Evolutionary conservation across 2,329 filamentous ascomycete genomes (phyloP), one percentile per base, ranked within the genome.

Genomic region (Pseudocercospora fuligena): DNA sequence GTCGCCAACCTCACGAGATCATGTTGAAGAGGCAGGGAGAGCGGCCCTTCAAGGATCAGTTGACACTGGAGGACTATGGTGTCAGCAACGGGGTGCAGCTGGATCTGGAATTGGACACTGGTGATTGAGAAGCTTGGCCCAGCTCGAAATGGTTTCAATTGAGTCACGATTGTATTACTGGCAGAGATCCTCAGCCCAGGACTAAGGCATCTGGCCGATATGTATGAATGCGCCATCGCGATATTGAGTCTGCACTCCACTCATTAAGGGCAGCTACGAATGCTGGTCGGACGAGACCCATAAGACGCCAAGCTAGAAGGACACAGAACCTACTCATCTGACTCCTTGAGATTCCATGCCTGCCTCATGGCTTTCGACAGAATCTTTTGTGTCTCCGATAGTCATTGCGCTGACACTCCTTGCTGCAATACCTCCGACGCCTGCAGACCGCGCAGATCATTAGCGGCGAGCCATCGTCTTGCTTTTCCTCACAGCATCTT

Each of bases 21-120:
- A 85, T 97, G 81, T 80, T 98, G 66, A 95, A 96, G 84, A 85
- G 94, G 72, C 94, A 98, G 80, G 92, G 94, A 12, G 93, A 97
- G 81, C 82, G 94, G 70, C 94, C 94, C 25, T 97, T 98, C 79
- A 97, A 97, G 83, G 94, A 98, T 77, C 87, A 90, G 73, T 85
- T 97, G 67, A 94, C 89, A 36, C 80, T 97, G 73, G 92, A 92
- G 75, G 94, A 98, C 81, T 98, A 97, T 80, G 93, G 92, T n/a
- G 89, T 98, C 65, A 93, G 90, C 74, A 95, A 95, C 80, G 94
- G 94, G 9, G 93, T 97, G 76, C 83, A 85, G 75, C 76, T 85
- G 73, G 83, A 85, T 76, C 73, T 85, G 76, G 78, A 80, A 70
- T 63, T 80, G 51, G 78, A 79, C 69, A 80, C 78, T 31, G 78